A percentile compares a stretch with the other conserved stretches of the same genome.
Conservation (phyloP, 1,284 basidiomycete genomes). For the Ustilago loliicola region DNA sequence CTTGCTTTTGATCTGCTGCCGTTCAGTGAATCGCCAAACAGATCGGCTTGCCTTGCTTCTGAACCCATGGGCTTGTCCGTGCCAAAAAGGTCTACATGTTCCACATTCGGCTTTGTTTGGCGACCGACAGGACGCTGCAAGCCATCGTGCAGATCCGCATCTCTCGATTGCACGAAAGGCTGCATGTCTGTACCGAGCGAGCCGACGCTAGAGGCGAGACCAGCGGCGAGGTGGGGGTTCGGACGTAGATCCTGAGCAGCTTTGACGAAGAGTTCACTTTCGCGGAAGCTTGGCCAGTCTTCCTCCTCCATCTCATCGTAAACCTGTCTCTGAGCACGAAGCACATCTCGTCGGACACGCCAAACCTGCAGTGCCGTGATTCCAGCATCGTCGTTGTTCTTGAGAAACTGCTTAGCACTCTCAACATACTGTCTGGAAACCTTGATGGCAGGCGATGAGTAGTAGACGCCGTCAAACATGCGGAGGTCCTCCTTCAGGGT, state of each 20-base stretch:
- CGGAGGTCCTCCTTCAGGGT: constrained; percentile 82
- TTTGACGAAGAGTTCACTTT: constrained; percentile 89
- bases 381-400: constrained; percentile 53
- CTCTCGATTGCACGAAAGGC: not conserved
- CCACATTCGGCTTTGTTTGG: constrained; percentile 19
- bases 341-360: constrained; percentile 77
- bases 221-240: constrained; percentile 70
- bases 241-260: constrained; percentile 80
- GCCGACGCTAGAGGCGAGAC: constrained; percentile 47
- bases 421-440: constrained; percentile 80
- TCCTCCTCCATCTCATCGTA: constrained; percentile 86
- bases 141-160: constrained; percentile 11
- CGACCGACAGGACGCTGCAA: constrained; percentile 21
- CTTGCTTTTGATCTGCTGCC: constrained; percentile 44
- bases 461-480: constrained; percentile 88
- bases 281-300: constrained; percentile 88
- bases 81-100: constrained; percentile 48
- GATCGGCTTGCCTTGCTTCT: constrained; percentile 27
- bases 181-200: constrained; percentile 31
- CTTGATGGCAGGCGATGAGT: constrained; percentile 75
- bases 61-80: constrained; percentile 36
- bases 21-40: constrained; percentile 43
- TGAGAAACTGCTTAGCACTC: constrained; percentile 78
- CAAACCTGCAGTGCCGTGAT: constrained; percentile 40
- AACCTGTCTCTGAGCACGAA: constrained; percentile 85